Percentiles rank a stretch among this genome's conserved stretches.
Evolutionary conservation across 352 stramenopile species (phyloP).

Genomic region (Pilasporangium apinafurcum): DNA sequence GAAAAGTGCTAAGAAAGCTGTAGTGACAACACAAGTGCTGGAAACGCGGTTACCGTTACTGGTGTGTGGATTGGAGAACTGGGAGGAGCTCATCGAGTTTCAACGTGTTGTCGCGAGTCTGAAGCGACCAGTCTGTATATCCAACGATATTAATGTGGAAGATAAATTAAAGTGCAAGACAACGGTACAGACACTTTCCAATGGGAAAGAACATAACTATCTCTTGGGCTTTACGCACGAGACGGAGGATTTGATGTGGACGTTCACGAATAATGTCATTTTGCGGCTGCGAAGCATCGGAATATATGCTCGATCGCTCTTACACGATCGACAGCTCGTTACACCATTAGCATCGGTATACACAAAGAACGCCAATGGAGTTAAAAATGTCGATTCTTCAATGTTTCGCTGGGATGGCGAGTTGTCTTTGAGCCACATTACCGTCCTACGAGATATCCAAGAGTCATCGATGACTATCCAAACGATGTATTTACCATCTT

Average conservation of each 20-base stretch:
- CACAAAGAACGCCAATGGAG: constrained; percentile 6
- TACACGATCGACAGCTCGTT: constrained; percentile 2
- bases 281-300: constrained; percentile 41
- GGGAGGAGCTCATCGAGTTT: constrained; percentile 38
- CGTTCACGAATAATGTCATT: constrained; percentile 29
- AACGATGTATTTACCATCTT: constrained; percentile 12
- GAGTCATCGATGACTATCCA: constrained; percentile 7
- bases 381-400: neutral
- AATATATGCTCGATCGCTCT: constrained; percentile 15
- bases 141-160: too few species aligned
- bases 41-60: constrained; percentile 23
- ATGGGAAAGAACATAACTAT: too few species aligned
- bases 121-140: constrained; percentile 19
- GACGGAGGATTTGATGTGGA: constrained; percentile 36
- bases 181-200: too few species aligned
- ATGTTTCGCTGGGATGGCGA: constrained; percentile 6
- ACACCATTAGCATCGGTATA: constrained; percentile 13
- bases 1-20: neutral
- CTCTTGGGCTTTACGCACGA: constrained; percentile 17
- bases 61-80: constrained; percentile 41
- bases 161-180: too few species aligned
- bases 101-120: constrained; percentile 28
- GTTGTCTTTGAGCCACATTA: constrained; percentile 3
- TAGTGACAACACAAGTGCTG: neutral
- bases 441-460: constrained; percentile 2